Evolutionary conservation across 139 green algal genomes (phyloP), one percentile per base, ranked within the genome.

Genomic region (Chlorella sp.): DNA sequence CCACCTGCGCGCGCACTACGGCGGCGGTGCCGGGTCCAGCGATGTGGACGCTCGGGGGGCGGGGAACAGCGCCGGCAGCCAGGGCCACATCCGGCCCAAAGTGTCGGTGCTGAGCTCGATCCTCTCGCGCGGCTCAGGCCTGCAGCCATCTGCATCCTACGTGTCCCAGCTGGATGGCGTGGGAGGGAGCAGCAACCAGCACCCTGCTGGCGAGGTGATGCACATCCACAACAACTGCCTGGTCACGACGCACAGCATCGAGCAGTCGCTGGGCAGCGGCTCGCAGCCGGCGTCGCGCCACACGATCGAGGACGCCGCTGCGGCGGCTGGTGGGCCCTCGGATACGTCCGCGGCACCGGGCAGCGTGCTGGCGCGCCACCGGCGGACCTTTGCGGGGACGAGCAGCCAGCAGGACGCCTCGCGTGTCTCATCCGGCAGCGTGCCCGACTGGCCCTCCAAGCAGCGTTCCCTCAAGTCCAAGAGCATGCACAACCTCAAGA

Each of bases 381-480:
- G 17, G 10, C 17, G 42, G 17, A 55, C 10, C 10, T 17, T 10
- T 10, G 17, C 42, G 42, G 17, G 42, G 42, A 55, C 42, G 42
- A 24, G 42, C 42, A 55, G 17, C 42, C 42, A 24, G 10, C 10
- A 55, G 17, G 42, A 55, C 10, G 10, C 42, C 17, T 55, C 42
- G 42, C 42, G 17, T n/a, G 42, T 55, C 42, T 55, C 17, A 55
- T 55, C 10, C 10, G 17, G 42, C 42, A 17, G 10, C 10, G 42
- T 55, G 42, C n/a, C n/a, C n/a, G n/a, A n/a, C n/a, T n/a, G n/a
- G n/a, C n/a, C n/a, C n/a, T n/a, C n/a, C n/a, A n/a, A n/a, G n/a
- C n/a, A n/a, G n/a, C n/a, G n/a, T n/a, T n/a, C n/a, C n/a, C n/a
- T 55, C 42, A 55, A 55, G 42, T 55, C 42, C 42, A 55, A 55